Conservation (phyloP, 176 grass and related monocot species). For the Zoysia japonica region DNA sequence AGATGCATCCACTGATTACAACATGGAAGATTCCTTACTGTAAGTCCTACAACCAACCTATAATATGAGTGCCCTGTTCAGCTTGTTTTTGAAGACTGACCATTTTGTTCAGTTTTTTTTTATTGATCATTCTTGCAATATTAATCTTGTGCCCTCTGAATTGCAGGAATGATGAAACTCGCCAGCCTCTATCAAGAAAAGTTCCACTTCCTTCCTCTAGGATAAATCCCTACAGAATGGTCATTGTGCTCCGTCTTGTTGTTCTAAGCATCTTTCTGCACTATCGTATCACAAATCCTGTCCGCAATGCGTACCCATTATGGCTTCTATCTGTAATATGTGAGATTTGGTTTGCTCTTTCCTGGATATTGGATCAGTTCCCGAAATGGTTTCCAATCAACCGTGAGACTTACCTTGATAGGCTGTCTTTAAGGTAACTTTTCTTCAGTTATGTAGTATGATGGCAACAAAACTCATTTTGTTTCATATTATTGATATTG, state of each 20-base stretch:
- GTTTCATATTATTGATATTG: constrained; percentile 31
- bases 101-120: not conserved
- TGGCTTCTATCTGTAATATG: constrained; percentile 99
- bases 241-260: constrained; percentile 87
- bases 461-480: constrained; percentile 21
- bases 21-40: constrained; percentile 98
- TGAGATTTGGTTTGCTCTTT: constrained; percentile 99
- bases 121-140: constrained; percentile 5
- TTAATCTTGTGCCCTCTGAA: constrained; percentile 44
- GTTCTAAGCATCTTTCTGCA: constrained; percentile 94
- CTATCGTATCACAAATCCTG: constrained; percentile 99
- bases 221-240: constrained; percentile 99
- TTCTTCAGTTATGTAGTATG: constrained; percentile 37
- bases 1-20: constrained; percentile 98
- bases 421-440: constrained; percentile 86
- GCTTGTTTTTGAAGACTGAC: not conserved
- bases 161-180: constrained; percentile 96
- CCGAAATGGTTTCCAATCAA: constrained; percentile 99
- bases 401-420: constrained; percentile 98
- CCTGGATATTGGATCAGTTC: constrained; percentile 99
- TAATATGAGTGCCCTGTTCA: constrained; percentile 3
- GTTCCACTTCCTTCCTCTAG: constrained; percentile 89
- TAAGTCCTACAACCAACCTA: constrained; percentile 44
- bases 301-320: constrained; percentile 69
- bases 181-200: constrained; percentile 96